Base-by-base conservation (phyloP, 176 grass and related monocot genomes). In the maize (Zea mays) region DNA sequence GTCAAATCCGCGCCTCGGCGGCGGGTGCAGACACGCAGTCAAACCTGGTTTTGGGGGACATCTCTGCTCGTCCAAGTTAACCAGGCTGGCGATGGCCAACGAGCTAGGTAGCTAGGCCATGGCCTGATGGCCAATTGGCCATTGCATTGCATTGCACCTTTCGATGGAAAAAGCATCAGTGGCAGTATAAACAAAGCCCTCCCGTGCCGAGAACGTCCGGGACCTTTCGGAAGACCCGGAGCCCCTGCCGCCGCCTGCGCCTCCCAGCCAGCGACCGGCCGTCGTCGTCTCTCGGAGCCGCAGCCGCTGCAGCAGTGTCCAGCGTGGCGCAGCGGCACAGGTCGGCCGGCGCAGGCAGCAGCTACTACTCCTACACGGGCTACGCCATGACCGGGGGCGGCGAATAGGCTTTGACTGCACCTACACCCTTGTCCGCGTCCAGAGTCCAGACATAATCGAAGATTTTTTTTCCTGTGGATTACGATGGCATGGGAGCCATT, bases 181-280 rank as follows among this genome's bases (percentile, higher is more conserved):
- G 43, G 27, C 1, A 27, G 27, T 27, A 27, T 27, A 85, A 76
- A 20, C 52, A 58, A 8, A 69, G 10, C 48, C 16, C 13, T 56
- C 3, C n/a, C 6, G 10, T 39, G 80, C 75, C 62, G 75, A 19
- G 39, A 83, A 79, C 27, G 27, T 27, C 1, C 4, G 33, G 75
- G 81, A 79, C 85, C 80, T 87, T 79, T 87, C 80, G 51, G 74
- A 44, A 74, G 66, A 69, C 62, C 81, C 86, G 81, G 69, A 62
- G 20, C 54, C 19, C 6, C 16, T 1, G 3, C 3, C 20, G n/a
- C n/a, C 3, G 17, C 52, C 14, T 2, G 6, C 5, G 0, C 3
- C 1, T 5, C 38, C 27, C 27, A 27, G 0, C 27, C 27, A 27
- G 27, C 27, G 27, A 27, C 27, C 27, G 27, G 27, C 27, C 27